Evolutionary conservation across 2,329 filamentous ascomycete species (phyloP), one percentile per base, ranked within the genome.

Genomic region (Ceratocystis variospora): DNA sequence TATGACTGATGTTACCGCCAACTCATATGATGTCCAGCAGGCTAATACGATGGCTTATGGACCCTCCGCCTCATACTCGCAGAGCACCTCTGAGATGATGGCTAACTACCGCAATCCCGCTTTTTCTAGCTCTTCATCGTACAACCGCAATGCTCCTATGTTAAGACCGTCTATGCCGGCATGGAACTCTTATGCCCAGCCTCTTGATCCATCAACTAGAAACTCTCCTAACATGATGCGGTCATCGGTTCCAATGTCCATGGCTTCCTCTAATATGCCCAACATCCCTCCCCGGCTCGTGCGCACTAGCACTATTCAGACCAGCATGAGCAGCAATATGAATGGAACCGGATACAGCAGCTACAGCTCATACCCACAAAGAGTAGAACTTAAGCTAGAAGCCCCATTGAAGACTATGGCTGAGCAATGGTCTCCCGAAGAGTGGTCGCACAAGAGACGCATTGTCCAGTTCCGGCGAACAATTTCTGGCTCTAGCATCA

Each of bases 391-490:
- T 37, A 90, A 94, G 72, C 87, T 97, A 68, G 83, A 88, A 65
- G 92, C 92, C 22, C 89, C 96, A 72, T 81, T 99, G 61, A 86
- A 91, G 63, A 78, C 80, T 6, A 96, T 97, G 93, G 85, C 86
- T 0, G 83, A 88, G 69, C 83, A 86, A 69, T 99, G 94, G 94
- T 87, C 84, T 0, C 77, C 81, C 33, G 90, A 96, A 69, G 94
- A 99, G 75, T 86, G 85, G 77, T 83, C 87, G 46, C 85, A 85
- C 64, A 88, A 89, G 71, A 82, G 94, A 61, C 84, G 94, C 45
- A 86, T 99, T 46, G 92, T 99, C 19, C 84, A 92, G 71, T 99
- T 99, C 78, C 87, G 83, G 71, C 87, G 94, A 71, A 84, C 83
- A 68, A 93, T 97, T 75, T 81, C 80, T 44, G 91, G 90, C 33